Conservation (phyloP, 2,329 filamentous ascomycete genomes). For the Aureobasidium sp. region DNA sequence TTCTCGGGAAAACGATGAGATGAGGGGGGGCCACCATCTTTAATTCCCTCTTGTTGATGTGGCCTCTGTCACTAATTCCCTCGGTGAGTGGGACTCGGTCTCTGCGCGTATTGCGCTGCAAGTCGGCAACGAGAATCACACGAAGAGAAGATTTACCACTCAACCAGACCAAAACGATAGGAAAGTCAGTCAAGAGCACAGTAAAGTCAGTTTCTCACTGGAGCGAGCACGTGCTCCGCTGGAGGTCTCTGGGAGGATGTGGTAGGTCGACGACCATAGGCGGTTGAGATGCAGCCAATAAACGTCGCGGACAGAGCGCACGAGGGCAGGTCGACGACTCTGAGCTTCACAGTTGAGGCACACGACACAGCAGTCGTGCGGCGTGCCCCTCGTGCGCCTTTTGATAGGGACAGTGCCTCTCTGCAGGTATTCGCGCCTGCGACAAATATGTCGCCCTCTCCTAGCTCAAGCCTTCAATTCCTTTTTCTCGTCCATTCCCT, state of each 20-base stretch:
- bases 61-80: no score
- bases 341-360: slow-evolving; percentile 2
- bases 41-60: no score
- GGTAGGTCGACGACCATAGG: background rate
- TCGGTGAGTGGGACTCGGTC: background rate
- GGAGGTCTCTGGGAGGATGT: background rate
- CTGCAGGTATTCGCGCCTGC: background rate
- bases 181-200: background rate
- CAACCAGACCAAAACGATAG: background rate
- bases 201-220: slow-evolving; percentile 6
- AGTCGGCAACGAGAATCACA: background rate
- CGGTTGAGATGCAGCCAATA: background rate
- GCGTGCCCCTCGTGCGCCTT: slow-evolving; percentile 3
- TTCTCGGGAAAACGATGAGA: background rate
- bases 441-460: slow-evolving; percentile 5
- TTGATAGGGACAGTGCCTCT: slow-evolving; percentile 9
- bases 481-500: background rate
- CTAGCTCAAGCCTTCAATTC: background rate
- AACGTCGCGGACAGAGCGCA: background rate
- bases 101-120: background rate
- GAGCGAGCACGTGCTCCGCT: background rate
- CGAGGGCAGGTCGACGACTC: slow-evolving; percentile 8
- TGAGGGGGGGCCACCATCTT: background rate
- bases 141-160: background rate
- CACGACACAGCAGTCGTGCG: slow-evolving; percentile 3